Percentiles rank a stretch among this genome's conserved stretches.
These are phyloP conservation scores for Talinum fruticosum DNA, from an alignment of 148 eudicot species.

Conservation along the genomic window DNA sequence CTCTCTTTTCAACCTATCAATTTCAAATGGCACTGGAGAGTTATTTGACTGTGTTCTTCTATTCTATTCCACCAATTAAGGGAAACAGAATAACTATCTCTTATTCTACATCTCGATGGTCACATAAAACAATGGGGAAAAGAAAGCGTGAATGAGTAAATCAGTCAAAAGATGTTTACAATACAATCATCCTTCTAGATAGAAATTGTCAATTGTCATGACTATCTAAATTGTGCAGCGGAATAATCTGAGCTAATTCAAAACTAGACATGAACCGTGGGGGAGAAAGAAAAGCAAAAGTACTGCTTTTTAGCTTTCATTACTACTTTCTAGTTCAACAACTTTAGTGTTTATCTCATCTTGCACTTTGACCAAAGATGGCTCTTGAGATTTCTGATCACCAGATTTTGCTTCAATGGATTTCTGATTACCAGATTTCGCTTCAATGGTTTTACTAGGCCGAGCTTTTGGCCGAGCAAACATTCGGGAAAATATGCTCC, in stretches of 20 bases:
- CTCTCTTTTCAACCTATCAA: not conserved
- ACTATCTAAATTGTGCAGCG: not conserved
- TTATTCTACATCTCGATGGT: not conserved
- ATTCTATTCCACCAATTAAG: not conserved
- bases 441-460: constrained; percentile 14
- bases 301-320: not conserved
- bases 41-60: too few species aligned
- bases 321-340: constrained; percentile 6
- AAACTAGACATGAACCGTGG: not conserved
- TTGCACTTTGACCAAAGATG: constrained; percentile 22
- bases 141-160: not conserved
- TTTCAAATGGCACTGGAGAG: not conserved
- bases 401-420: constrained; percentile 17
- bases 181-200: not conserved
- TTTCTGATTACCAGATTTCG: constrained; percentile 21
- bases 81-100: not conserved
- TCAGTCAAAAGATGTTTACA: not conserved
- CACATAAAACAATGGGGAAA: not conserved
- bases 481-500: constrained; percentile 50
- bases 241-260: not conserved
- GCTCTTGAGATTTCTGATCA: constrained; percentile 16
- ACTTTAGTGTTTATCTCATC: constrained; percentile 12
- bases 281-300: constrained; percentile 1
- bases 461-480: constrained; percentile 43
- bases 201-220: not conserved